Base-by-base conservation (phyloP, 2,329 filamentous ascomycete genomes). In the Lomentospora prolificans region DNA sequence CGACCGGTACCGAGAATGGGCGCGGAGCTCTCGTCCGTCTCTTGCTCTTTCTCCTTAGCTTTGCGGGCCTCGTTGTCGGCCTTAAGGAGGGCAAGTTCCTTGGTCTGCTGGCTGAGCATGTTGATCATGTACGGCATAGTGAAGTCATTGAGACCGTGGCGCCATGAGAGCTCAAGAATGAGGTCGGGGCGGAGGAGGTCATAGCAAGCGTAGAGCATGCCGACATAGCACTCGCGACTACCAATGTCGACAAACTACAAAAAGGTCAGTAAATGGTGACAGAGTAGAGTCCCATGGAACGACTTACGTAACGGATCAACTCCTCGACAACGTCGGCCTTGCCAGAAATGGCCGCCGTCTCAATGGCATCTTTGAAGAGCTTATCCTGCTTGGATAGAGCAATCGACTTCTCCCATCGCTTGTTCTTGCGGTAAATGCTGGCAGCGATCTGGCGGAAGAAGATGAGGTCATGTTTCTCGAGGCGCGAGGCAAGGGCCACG, bases 111-210 rank as follows among this genome's bases (percentile, higher is more conserved):
- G 63, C 86, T 84, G 60, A 99, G 79, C 76, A 95, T 87, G 76
- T 97, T 99, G 81, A 99, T 97, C 90, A 99, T 95, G 79, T 95
- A 99, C 17, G 94, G 94, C 95, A 99, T 99, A 51, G 91, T 95
- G 75, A 96, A 99, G 75, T 99, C 94, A 65, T 86, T 84, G 39
- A 99, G 86, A 58, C 90, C 90, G 68, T 96, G 80, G 64, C 94
- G 92, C 94, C 94, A 99, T 58, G 94, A 97, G 57, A 99, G 82
- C 75, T 99, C 94, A 71, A 99, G 82, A 58, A 99, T 87, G 54
- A 95, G 78, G 67, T 97, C 90, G 3, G 95, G 87, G 17, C 90
- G 89, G 63, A 99, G 91, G 59, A 99, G 86, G 58, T 97, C 94
- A 73, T 99, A 96, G 79, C 94, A 99, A 54, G 95, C 87, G 68